phyloP scores from a whole-genome alignment of 148 eudicot species.

The Cornus florida region DNA sequence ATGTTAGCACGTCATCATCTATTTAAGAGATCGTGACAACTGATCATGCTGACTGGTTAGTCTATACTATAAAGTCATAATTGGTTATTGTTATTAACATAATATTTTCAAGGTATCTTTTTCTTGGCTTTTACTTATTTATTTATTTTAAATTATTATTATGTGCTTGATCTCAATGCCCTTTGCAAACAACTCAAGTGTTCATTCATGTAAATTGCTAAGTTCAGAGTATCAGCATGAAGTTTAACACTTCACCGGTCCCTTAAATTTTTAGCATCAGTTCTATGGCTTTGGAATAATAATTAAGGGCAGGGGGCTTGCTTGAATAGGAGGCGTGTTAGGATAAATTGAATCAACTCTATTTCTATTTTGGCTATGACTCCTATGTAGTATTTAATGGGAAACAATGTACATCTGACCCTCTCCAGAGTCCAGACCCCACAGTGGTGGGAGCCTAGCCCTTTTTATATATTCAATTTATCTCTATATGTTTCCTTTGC shows the following conservation, averaged over 20 bases:
- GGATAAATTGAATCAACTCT: background rate
- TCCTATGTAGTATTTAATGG: background rate
- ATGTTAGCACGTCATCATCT: constrained; percentile 68
- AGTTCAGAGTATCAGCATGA: background rate
- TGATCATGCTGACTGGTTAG: constrained; percentile 44
- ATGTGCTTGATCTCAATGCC: background rate
- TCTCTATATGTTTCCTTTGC: background rate
- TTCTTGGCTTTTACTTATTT: background rate
- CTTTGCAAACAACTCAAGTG: background rate
- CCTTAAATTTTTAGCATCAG: background rate
- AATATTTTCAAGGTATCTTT: background rate
- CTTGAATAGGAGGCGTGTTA: background rate
- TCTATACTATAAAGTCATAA: background rate
- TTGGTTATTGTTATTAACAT: background rate
- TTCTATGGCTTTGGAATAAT: background rate
- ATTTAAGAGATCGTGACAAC: constrained; percentile 49
- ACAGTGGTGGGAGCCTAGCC: too few relatives aligned
- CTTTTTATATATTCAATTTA: background rate
- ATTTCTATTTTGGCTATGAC: background rate
- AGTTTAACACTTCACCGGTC: background rate
- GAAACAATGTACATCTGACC: background rate
- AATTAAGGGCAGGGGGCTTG: background rate
- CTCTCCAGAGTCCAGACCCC: too few relatives aligned
- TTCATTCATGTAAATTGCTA: background rate
- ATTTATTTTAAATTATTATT: background rate